Conservation (phyloP, 2,329 filamentous ascomycete species). For the Ceratocystis smalleyi region DNA sequence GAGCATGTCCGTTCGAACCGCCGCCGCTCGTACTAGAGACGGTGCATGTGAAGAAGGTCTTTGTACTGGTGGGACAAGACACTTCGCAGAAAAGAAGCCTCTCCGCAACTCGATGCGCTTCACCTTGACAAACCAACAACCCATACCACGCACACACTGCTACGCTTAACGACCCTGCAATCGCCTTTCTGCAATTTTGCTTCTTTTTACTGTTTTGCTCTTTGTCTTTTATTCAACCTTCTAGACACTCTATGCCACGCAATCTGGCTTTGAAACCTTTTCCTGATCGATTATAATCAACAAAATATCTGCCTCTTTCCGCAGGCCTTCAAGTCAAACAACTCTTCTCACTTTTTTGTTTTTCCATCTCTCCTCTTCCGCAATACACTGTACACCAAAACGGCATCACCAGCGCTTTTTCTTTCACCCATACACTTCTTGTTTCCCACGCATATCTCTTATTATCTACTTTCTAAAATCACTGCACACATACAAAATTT, state of each 20-base stretch:
- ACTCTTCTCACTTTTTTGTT: background rate
- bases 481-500: conserved; percentile 3
- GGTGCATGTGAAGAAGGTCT: conserved; percentile 14
- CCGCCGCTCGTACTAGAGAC: conserved; percentile 37
- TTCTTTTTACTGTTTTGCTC: conserved; percentile 15
- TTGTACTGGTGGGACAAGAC: background rate
- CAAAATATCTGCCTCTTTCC: conserved; percentile 4
- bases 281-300: conserved; percentile 8
- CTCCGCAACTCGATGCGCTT: background rate
- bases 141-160: conserved; percentile 13
- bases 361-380: background rate
- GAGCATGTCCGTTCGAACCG: conserved; percentile 57
- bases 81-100: background rate
- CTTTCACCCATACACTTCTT: conserved; percentile 11
- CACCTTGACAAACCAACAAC: background rate
- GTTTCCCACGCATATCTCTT: background rate
- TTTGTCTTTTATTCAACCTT: conserved; percentile 16
- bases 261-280: background rate
- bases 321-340: background rate
- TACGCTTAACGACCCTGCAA: conserved; percentile 19
- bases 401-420: conserved; percentile 14
- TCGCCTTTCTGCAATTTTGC: conserved; percentile 11
- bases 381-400: conserved; percentile 13
- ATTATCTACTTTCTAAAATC: background rate
- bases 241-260: conserved; percentile 1